These are phyloP conservation scores for Xylaria telfairii DNA, from an alignment of 495 filamentous ascomycete genomes.

Conservation along the genomic window DNA sequence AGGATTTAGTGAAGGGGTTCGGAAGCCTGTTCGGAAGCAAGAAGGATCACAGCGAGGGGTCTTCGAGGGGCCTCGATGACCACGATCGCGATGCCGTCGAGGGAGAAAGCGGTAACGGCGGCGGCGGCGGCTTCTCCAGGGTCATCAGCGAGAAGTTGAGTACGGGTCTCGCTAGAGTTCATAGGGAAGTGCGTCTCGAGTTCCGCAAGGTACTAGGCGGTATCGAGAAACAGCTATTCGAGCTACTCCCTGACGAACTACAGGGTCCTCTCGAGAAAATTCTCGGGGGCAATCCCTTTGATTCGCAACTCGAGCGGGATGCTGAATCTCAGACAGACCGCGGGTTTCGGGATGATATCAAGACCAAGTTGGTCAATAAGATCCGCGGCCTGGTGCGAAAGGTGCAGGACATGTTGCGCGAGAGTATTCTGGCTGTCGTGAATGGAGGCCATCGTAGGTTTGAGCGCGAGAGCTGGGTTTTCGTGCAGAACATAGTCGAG, in stretches of 20 bases:
- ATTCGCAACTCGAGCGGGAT: constrained; percentile 40
- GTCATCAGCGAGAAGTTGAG: constrained; percentile 47
- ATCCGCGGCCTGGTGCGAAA: constrained; percentile 42
- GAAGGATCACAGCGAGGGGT: constrained; percentile 28
- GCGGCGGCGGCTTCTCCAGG: constrained; percentile 42
- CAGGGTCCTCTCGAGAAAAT: constrained; percentile 45
- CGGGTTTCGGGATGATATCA: constrained; percentile 41
- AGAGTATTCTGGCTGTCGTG: constrained; percentile 41
- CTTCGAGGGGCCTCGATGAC: constrained; percentile 32
- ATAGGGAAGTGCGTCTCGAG: constrained; percentile 44
- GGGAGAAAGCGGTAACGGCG: constrained; percentile 5
- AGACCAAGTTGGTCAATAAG: constrained; percentile 42
- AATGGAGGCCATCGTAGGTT: constrained; percentile 47
- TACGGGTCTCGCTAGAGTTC: constrained; percentile 40
- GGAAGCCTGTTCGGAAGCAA: constrained; percentile 41
- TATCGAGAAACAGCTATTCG: constrained; percentile 44
- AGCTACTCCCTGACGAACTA: constrained; percentile 42
- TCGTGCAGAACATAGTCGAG: constrained; percentile 46
- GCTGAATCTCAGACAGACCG: constrained; percentile 30
- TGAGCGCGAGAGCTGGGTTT: constrained; percentile 44
- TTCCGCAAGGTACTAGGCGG: constrained; percentile 42
- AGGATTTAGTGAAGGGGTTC: constrained; percentile 44
- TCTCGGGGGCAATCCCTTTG: constrained; percentile 45
- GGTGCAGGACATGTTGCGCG: constrained; percentile 44
- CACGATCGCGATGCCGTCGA: constrained; percentile 27